A percentile compares a stretch with the other conserved stretches of the same genome.
phyloP scores from a whole-genome alignment of 305 asterid genomes.

The Plantago rigida region DNA sequence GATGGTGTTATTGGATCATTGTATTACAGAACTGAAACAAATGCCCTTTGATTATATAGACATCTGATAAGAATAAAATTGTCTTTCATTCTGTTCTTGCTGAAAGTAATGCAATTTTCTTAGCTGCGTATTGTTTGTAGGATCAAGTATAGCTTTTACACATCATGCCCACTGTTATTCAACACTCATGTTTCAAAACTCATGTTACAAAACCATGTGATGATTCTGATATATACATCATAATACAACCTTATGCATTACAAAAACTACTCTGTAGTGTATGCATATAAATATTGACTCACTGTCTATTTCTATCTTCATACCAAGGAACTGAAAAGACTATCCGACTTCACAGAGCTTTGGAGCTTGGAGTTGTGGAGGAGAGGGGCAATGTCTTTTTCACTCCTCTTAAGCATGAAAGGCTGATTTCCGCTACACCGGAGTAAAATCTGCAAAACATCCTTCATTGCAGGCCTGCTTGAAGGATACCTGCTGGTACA shows the following conservation, averaged over 20 bases:
- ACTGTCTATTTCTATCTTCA: conserved; percentile 13
- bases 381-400: conserved; percentile 55
- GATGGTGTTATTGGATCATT: no score
- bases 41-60: no score
- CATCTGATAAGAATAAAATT: no score
- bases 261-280: background rate
- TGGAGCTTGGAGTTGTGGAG: conserved; percentile 39
- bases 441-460: conserved; percentile 51
- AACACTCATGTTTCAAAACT: background rate
- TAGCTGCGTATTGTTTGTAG: no score
- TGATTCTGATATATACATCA: conserved; percentile 2
- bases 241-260: background rate
- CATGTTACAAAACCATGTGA: background rate
- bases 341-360: conserved; percentile 20
- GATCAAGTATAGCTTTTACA: no score
- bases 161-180: background rate
- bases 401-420: conserved; percentile 26
- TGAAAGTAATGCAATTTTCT: no score
- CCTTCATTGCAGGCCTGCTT: conserved; percentile 69
- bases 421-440: conserved; percentile 28
- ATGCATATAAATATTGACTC: no score
- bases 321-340: conserved; percentile 23
- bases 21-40: no score
- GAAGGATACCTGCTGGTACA: conserved; percentile 58
- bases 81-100: no score